Conservation (phyloP, 768 basidiomycete species). For the Boletus pseudo-olivaceus region DNA sequence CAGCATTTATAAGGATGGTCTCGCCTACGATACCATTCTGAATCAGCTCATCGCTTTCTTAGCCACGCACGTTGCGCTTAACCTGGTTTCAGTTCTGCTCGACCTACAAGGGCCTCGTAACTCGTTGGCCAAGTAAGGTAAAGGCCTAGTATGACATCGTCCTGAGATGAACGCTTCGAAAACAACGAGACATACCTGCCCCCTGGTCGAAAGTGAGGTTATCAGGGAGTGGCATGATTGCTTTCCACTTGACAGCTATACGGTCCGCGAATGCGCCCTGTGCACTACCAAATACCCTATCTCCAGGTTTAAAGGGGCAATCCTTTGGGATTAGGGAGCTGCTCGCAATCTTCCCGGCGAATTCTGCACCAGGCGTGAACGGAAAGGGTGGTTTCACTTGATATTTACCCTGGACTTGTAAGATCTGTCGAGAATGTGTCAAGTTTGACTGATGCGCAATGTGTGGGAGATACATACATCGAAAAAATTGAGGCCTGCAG, state of each 20-base stretch:
- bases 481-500: conserved; percentile 77
- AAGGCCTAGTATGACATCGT: conserved; percentile 50
- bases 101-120: conserved; percentile 85
- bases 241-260: conserved; percentile 50
- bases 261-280: conserved; percentile 83
- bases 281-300: conserved; percentile 80
- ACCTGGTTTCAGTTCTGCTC: conserved; percentile 80
- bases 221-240: conserved; percentile 66
- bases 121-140: conserved; percentile 91
- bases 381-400: conserved; percentile 82
- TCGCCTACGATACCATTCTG: conserved; percentile 50
- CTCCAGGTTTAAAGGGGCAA: conserved; percentile 76
- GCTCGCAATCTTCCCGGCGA: conserved; percentile 71
- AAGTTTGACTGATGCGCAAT: conserved; percentile 3
- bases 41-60: conserved; percentile 6
- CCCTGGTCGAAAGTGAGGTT: conserved; percentile 82
- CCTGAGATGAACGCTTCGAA: background rate
- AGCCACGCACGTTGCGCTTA: conserved; percentile 8
- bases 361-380: conserved; percentile 81
- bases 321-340: conserved; percentile 75
- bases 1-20: conserved; percentile 90
- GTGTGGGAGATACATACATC: conserved; percentile 40
- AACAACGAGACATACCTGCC: conserved; percentile 49
- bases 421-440: conserved; percentile 46
- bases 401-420: conserved; percentile 89